Percentiles rank a stretch among this genome's conserved stretches.
Conservation (phyloP, 1,139 yeast species). For the Wickerhamomyces sp. region DNA sequence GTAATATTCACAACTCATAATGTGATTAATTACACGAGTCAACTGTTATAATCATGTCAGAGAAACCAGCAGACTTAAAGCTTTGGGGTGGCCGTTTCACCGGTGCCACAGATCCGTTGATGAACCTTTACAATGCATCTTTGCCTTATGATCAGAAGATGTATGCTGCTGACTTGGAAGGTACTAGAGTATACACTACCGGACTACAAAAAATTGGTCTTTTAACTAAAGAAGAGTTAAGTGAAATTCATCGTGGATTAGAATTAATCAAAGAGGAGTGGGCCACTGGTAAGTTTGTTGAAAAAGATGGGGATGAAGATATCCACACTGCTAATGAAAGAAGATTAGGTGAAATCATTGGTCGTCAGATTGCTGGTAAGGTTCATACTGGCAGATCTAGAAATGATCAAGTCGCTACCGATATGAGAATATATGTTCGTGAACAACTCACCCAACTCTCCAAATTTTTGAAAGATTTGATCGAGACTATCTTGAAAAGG, state of each 20-base stretch:
- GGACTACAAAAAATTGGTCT: slow-evolving; percentile 81
- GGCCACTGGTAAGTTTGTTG: slow-evolving; percentile 68
- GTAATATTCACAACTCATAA: too few relatives aligned
- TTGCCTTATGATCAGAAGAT: slow-evolving; percentile 91
- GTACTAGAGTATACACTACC: slow-evolving; percentile 87
- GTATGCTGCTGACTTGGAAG: slow-evolving; percentile 92
- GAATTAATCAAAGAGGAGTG: slow-evolving; percentile 72
- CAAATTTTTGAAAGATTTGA: slow-evolving; percentile 55
- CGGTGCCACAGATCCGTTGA: slow-evolving; percentile 92
- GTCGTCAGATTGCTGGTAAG: slow-evolving; percentile 89
- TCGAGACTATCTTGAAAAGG: slow-evolving; percentile 63
- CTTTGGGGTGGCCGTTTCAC: slow-evolving; percentile 99
- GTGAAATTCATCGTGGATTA: slow-evolving; percentile 79
- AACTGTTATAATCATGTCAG: slow-evolving; percentile 31
- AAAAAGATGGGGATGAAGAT: slow-evolving; percentile 93
- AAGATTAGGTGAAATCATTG: slow-evolving; percentile 92
- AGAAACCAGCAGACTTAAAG: slow-evolving; percentile 50
- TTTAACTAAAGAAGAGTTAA: slow-evolving; percentile 64
- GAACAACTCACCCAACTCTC: slow-evolving; percentile 62
- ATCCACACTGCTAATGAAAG: slow-evolving; percentile 99
- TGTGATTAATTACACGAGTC: too few relatives aligned
- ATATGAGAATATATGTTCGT: slow-evolving; percentile 91
- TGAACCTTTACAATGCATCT: slow-evolving; percentile 96
- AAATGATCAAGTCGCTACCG: slow-evolving; percentile 98
- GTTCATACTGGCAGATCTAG: slow-evolving; percentile 98